phyloP scores from a whole-genome alignment of 2,329 filamentous ascomycete species.

The Sporothrix sp. region DNA sequence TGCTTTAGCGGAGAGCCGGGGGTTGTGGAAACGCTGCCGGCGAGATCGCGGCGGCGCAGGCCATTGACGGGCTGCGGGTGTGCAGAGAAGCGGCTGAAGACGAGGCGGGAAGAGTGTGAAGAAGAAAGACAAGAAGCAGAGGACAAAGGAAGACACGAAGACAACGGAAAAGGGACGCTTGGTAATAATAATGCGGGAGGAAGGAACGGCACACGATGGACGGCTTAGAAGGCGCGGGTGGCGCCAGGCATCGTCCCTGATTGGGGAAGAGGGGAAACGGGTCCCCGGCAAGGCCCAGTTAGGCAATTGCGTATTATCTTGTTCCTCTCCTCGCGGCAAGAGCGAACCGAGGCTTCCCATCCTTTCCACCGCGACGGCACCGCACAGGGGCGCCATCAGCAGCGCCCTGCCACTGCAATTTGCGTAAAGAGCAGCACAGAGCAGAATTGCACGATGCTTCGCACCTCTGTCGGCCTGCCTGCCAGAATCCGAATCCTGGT shows the following conservation, averaged over 20 bases:
- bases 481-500: too few relatives aligned
- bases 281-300: slow-evolving; percentile 9
- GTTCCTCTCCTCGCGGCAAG: background rate
- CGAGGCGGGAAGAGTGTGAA: background rate
- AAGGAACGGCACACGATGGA: background rate
- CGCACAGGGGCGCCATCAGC: too few relatives aligned
- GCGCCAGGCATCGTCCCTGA: slow-evolving; percentile 3
- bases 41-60: background rate
- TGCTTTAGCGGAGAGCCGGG: slow-evolving; percentile 4
- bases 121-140: background rate
- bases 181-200: too few relatives aligned
- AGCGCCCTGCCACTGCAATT: too few relatives aligned
- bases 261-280: slow-evolving; percentile 5
- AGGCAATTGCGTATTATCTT: slow-evolving; percentile 1
- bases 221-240: slow-evolving; percentile 5
- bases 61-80: too few relatives aligned
- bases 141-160: background rate
- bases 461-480: too few relatives aligned
- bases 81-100: background rate
- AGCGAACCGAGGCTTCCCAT: background rate
- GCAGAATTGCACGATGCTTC: too few relatives aligned
- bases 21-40: background rate
- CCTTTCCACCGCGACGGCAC: too few relatives aligned
- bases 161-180: background rate
- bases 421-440: too few relatives aligned